Base-by-base conservation (phyloP, 2,329 filamentous ascomycete species). In the Penicillium sp. region DNA sequence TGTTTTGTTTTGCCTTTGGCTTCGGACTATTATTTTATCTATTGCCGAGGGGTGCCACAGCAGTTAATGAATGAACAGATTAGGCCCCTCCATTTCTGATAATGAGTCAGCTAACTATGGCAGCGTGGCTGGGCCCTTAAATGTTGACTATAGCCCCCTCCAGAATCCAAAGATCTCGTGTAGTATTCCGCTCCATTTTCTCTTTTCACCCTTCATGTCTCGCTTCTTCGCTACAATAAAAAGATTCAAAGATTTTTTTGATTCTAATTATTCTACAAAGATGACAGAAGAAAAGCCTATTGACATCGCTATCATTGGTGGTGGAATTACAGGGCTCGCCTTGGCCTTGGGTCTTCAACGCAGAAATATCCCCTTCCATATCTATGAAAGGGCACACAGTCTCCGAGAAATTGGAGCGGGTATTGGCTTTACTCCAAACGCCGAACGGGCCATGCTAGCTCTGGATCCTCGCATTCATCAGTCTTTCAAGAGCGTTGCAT, bases 361-460 rank as follows among this genome's bases (percentile, higher is more conserved):
- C 56, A 72, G 77, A 56, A 65, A 72, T 35, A 63, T 84, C 26
- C 68, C 71, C 3, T 70, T 82, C 43, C 74, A 74, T 21, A 76
- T 86, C 59, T 86, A 83, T 63, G 83, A 86, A 66, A 74, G 80
- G 8, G 81, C 82, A 0, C 55, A 71, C 0, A 70, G 71, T 16
- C 86, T 86, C 59, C 76, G 74, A 35, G 83, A 85, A 64, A 81
- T 85, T 26, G 83, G 83, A 2, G 81, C 82, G 1, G 84, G 82
- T 5, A 75, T 86, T 1, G 76, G 78, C 2, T 78, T 86, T 46
- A 80, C 80, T 1, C 78, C 81, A 30, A 84, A 84, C 60, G 79
- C 81, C 3, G 73, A 77, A 24, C 77, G 78, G 18, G 80, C 83
- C 2, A 81, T 86, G 77, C 70, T 74, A 16, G 68, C 80, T 5